These are phyloP conservation scores for Panus rudis DNA, from an alignment of 768 basidiomycete genomes.

Conservation along the genomic window DNA sequence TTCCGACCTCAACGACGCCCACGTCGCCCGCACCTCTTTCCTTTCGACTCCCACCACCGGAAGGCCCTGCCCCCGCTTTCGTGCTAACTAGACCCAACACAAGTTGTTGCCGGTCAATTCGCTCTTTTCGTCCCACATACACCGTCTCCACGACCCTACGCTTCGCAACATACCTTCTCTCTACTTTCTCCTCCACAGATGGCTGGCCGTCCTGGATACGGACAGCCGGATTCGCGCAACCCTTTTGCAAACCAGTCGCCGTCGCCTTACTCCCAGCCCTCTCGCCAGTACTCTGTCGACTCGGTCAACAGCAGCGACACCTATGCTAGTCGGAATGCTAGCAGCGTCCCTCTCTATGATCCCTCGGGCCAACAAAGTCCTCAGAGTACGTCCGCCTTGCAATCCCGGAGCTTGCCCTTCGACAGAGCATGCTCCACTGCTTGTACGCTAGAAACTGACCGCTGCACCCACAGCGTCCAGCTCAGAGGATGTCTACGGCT, in stretches of 20 bases:
- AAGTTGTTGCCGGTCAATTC: constrained; percentile 23
- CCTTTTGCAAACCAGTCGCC: constrained; percentile 22
- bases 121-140: constrained; percentile 8
- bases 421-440: background rate
- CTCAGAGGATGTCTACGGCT: constrained; percentile 23
- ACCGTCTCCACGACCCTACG: constrained; percentile 7
- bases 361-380: constrained; percentile 17
- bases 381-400: constrained; percentile 15
- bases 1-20: too few relatives aligned
- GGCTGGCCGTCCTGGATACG: constrained; percentile 29
- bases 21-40: too few relatives aligned
- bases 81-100: constrained; percentile 21
- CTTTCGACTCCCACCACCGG: too few relatives aligned
- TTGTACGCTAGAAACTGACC: constrained; percentile 6
- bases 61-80: too few relatives aligned
- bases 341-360: constrained; percentile 24
- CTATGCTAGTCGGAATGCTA: constrained; percentile 23
- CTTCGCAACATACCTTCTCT: constrained; percentile 1
- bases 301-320: constrained; percentile 20
- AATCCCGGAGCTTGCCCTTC: background rate
- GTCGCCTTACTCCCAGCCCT: constrained; percentile 20
- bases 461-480: constrained; percentile 18
- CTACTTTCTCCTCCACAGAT: constrained; percentile 16
- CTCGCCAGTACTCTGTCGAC: constrained; percentile 22
- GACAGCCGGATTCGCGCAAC: constrained; percentile 25